A percentile compares a stretch with the other conserved stretches of the same genome.
Evolutionary conservation across 805 yeast species (phyloP).

Genomic region (Scheffersomyces lignosus): DNA sequence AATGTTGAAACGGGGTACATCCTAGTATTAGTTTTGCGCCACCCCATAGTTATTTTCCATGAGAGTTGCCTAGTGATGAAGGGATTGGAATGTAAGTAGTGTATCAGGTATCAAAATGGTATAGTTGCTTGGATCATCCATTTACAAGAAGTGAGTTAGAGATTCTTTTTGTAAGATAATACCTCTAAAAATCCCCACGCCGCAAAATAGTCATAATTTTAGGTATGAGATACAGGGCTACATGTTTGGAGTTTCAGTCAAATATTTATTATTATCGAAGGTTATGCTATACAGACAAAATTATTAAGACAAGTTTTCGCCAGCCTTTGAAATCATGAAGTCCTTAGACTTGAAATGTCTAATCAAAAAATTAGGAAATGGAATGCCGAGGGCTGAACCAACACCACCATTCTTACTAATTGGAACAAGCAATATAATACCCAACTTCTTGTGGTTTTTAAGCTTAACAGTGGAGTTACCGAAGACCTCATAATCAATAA

Average conservation of each 20-base stretch:
- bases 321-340: constrained; percentile 25
- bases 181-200: too few relatives aligned
- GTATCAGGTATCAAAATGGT: constrained; percentile 7
- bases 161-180: not conserved
- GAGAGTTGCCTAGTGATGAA: constrained; percentile 15
- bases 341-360: constrained; percentile 25
- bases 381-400: constrained; percentile 28
- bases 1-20: too few relatives aligned
- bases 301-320: too few relatives aligned
- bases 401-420: constrained; percentile 38
- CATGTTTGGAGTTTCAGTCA: too few relatives aligned
- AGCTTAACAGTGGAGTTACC: constrained; percentile 8
- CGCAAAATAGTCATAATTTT: too few relatives aligned
- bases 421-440: constrained; percentile 26
- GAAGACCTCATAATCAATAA: constrained; percentile 14
- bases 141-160: constrained; percentile 3
- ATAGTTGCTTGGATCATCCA: constrained; percentile 27
- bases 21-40: too few relatives aligned
- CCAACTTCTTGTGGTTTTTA: constrained; percentile 9
- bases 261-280: too few relatives aligned
- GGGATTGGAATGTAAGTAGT: constrained; percentile 13
- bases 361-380: constrained; percentile 30
- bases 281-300: too few relatives aligned
- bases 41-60: too few relatives aligned
- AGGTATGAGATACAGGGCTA: too few relatives aligned